phyloP scores from a whole-genome alignment of 1,139 yeast species.

The Sugiyamaella novakii region DNA sequence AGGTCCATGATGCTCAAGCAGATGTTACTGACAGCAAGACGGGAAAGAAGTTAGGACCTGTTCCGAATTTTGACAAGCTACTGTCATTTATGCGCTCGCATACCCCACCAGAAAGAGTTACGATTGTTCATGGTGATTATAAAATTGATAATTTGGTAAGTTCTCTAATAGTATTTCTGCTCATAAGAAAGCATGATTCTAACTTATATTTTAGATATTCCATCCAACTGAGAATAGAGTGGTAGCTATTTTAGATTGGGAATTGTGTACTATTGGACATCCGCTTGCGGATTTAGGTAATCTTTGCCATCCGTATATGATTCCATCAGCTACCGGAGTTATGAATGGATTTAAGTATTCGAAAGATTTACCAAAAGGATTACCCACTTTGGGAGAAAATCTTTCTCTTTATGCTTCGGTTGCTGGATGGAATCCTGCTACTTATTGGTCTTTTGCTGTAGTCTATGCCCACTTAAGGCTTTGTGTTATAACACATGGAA shows the following conservation, averaged over 20 bases:
- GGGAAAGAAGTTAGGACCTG: slow-evolving; percentile 50
- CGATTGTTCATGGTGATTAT: slow-evolving; percentile 68
- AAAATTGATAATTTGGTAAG: slow-evolving; percentile 58
- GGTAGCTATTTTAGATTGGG: slow-evolving; percentile 68
- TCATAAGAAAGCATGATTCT: not conserved
- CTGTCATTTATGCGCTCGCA: slow-evolving; percentile 54
- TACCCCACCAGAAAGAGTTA: slow-evolving; percentile 50
- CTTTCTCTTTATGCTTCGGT: slow-evolving; percentile 31
- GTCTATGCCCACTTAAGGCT: slow-evolving; percentile 63
- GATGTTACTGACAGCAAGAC: slow-evolving; percentile 33
- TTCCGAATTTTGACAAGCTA: slow-evolving; percentile 53
- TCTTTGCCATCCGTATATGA: slow-evolving; percentile 58
- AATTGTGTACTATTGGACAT: slow-evolving; percentile 67
- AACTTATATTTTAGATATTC: slow-evolving; percentile 42
- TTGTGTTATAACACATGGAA: slow-evolving; percentile 67
- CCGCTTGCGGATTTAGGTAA: slow-evolving; percentile 67
- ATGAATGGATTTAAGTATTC: slow-evolving; percentile 19
- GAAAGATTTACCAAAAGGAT: slow-evolving; percentile 32
- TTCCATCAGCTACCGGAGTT: slow-evolving; percentile 43
- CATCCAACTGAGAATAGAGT: slow-evolving; percentile 54
- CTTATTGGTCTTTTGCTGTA: slow-evolving; percentile 56
- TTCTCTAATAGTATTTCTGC: not conserved
- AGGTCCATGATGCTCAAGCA: slow-evolving; percentile 56
- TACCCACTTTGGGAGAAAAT: slow-evolving; percentile 35
- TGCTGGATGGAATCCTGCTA: slow-evolving; percentile 41